Percentiles rank a stretch among this genome's conserved stretches.
phyloP scores from a whole-genome alignment of 2,329 filamentous ascomycete genomes.

The Scolecobasidium constrictum region DNA sequence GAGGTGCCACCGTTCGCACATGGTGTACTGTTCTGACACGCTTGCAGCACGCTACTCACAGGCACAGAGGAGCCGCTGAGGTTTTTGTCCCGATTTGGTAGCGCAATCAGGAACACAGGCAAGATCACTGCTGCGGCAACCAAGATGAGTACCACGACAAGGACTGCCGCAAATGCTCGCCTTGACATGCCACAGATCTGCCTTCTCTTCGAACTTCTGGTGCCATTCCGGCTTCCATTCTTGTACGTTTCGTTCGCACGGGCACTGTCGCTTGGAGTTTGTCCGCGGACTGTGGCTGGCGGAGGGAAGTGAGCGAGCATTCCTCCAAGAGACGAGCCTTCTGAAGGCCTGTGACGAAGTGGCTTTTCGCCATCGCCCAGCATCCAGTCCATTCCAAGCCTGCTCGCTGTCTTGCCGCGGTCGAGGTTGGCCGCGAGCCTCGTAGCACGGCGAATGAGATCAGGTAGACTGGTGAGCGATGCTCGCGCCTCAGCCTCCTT shows the following conservation, averaged over 20 bases:
- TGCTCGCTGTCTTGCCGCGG: constrained; percentile 58
- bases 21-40: constrained; percentile 50
- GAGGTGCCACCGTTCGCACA: constrained; percentile 78
- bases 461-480: constrained; percentile 83
- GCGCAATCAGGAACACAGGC: constrained; percentile 53
- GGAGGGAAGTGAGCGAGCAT: constrained; percentile 55
- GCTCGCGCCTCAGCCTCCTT: constrained; percentile 72
- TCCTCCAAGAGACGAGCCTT: constrained; percentile 44
- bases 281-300: constrained; percentile 32
- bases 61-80: constrained; percentile 17
- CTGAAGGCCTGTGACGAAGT: constrained; percentile 16
- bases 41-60: constrained; percentile 21
- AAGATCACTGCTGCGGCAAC: constrained; percentile 74
- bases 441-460: constrained; percentile 82
- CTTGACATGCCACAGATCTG: constrained; percentile 63
- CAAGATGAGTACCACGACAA: constrained; percentile 57
- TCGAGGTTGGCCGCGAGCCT: constrained; percentile 80
- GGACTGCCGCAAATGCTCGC: constrained; percentile 61
- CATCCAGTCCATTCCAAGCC: constrained; percentile 40
- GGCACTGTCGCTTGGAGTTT: not conserved
- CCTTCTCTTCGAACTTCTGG: not conserved
- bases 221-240: constrained; percentile 13
- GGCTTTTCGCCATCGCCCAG: constrained; percentile 20
- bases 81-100: constrained; percentile 38
- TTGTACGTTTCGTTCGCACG: constrained; percentile 10